phyloP scores from a whole-genome alignment of 495 filamentous ascomycete species.

The Glarea lozoyensis region DNA sequence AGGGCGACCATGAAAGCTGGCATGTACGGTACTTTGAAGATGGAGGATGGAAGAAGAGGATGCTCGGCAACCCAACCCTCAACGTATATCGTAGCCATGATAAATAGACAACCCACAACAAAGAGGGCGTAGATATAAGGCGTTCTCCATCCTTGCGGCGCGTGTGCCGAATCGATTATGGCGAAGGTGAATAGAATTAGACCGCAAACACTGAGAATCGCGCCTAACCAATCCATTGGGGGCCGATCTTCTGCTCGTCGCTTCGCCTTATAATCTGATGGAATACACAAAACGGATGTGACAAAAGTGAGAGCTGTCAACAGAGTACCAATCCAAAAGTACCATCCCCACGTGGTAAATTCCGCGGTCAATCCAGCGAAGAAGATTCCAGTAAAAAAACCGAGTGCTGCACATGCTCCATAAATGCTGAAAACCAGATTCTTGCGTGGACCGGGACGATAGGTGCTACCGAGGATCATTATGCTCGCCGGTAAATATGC shows the following conservation, averaged over 20 bases:
- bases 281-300: slow-evolving; percentile 55
- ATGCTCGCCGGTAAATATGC: slow-evolving; percentile 71
- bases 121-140: slow-evolving; percentile 62
- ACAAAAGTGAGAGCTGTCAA: slow-evolving; percentile 37
- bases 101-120: slow-evolving; percentile 45
- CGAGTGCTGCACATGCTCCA: slow-evolving; percentile 65
- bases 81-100: slow-evolving; percentile 55
- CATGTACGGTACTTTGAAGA: slow-evolving; percentile 70
- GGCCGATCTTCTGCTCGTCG: slow-evolving; percentile 28
- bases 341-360: slow-evolving; percentile 62
- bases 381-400: slow-evolving; percentile 76
- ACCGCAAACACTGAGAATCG: slow-evolving; percentile 52
- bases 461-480: slow-evolving; percentile 71
- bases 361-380: slow-evolving; percentile 63
- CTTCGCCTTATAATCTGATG: slow-evolving; percentile 48
- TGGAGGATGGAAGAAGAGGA: slow-evolving; percentile 64
- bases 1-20: slow-evolving; percentile 55
- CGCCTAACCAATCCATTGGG: slow-evolving; percentile 54
- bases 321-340: slow-evolving; percentile 66
- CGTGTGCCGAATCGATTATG: slow-evolving; percentile 65
- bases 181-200: slow-evolving; percentile 68
- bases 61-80: slow-evolving; percentile 67
- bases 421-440: slow-evolving; percentile 79
- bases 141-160: slow-evolving; percentile 59
- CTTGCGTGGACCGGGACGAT: slow-evolving; percentile 77